phyloP scores from a whole-genome alignment of 202 grass and related monocot genomes.

The Elaeis oleifera region DNA sequence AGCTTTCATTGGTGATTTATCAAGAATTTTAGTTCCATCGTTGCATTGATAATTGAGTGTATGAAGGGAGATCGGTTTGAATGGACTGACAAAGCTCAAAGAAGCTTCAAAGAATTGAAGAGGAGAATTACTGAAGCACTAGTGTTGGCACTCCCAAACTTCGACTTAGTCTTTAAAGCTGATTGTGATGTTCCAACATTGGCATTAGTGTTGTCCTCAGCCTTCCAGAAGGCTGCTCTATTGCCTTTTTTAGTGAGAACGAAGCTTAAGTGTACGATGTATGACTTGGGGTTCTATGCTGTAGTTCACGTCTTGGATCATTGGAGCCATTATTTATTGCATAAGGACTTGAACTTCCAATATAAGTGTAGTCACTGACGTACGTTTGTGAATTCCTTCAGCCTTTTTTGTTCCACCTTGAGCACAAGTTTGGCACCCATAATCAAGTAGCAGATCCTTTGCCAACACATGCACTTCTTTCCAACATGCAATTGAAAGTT shows the following conservation, averaged over 20 bases:
- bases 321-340: too few species aligned
- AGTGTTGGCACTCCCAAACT: not conserved
- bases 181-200: slow-evolving; percentile 14
- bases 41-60: not conserved
- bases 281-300: too few species aligned
- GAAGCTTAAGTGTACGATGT: not conserved
- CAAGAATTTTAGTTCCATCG: slow-evolving; percentile 8
- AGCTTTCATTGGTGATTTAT: slow-evolving; percentile 14
- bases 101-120: not conserved
- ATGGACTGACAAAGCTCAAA: not conserved
- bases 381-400: too few species aligned
- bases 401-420: too few species aligned
- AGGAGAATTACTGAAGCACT: not conserved
- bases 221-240: not conserved
- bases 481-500: too few species aligned
- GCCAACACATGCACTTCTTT: too few species aligned
- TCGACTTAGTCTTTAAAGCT: not conserved
- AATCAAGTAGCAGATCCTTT: too few species aligned
- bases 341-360: too few species aligned
- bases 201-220: not conserved
- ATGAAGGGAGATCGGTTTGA: not conserved
- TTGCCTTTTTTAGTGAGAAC: slow-evolving; percentile 20
- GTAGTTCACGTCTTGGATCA: too few species aligned
- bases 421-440: too few species aligned
- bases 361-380: too few species aligned